phyloP scores from a whole-genome alignment of 805 yeast species.

The Teunomyces cretensis region DNA sequence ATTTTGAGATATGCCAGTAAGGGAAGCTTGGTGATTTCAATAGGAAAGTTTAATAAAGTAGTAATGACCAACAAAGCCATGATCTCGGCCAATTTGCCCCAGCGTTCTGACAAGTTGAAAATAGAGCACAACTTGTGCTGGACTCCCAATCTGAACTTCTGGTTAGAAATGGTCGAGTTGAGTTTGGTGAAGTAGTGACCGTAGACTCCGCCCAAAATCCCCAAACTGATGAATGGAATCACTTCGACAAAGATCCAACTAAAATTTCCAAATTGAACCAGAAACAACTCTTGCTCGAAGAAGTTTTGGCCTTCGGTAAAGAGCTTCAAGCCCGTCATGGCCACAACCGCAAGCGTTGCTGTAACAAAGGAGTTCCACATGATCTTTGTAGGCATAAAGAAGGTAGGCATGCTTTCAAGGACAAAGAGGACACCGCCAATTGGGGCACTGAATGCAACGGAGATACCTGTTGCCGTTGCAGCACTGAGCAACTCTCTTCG shows the following conservation, averaged over 20 bases:
- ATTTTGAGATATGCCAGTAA: slow-evolving; percentile 56
- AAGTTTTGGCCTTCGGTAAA: slow-evolving; percentile 42
- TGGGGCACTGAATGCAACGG: slow-evolving; percentile 84
- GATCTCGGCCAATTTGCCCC: slow-evolving; percentile 48
- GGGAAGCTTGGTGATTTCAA: slow-evolving; percentile 53
- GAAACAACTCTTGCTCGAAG: slow-evolving; percentile 51
- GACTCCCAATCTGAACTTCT: slow-evolving; percentile 33
- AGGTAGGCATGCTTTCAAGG: slow-evolving; percentile 65
- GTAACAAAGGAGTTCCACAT: slow-evolving; percentile 86
- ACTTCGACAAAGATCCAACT: slow-evolving; percentile 73
- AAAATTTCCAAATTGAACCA: slow-evolving; percentile 65
- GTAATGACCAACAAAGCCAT: slow-evolving; percentile 49
- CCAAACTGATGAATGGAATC: slow-evolving; percentile 69
- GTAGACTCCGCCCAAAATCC: slow-evolving; percentile 65
- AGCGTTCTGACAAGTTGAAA: slow-evolving; percentile 13
- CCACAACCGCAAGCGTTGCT: slow-evolving; percentile 69
- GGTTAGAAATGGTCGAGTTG: slow-evolving; percentile 34
- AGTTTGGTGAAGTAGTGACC: slow-evolving; percentile 55
- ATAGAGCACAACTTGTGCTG: slow-evolving; percentile 20
- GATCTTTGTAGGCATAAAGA: slow-evolving; percentile 58
- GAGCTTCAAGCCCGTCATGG: slow-evolving; percentile 43
- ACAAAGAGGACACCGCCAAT: slow-evolving; percentile 85
- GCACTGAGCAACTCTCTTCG: slow-evolving; percentile 69
- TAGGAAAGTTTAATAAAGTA: slow-evolving; percentile 54
- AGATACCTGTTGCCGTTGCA: slow-evolving; percentile 79